Conservation (phyloP, 225 moss, liverwort and hornwort genomes). For the Marchantia polymorpha region DNA sequence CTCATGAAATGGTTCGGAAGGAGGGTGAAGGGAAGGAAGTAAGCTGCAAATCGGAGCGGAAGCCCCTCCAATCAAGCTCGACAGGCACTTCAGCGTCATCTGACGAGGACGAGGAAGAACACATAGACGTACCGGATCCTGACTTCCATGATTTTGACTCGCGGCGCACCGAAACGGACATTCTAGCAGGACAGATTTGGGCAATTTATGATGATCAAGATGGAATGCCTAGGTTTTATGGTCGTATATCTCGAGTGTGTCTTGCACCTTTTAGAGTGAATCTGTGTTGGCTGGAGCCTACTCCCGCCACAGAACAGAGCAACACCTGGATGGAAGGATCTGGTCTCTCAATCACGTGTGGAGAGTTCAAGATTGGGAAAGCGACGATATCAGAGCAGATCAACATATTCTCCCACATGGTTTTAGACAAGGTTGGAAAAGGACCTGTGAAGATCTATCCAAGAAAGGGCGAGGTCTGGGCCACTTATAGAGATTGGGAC, state of each 20-base stretch:
- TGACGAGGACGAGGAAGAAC: constrained; percentile 22
- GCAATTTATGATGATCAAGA: constrained; percentile 85
- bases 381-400: constrained; percentile 28
- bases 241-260: constrained; percentile 49
- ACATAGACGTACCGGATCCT: constrained; percentile 69
- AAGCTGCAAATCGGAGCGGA: background rate
- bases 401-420: constrained; percentile 62
- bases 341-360: constrained; percentile 61
- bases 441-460: constrained; percentile 45
- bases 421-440: constrained; percentile 26
- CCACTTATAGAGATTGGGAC: constrained; percentile 51
- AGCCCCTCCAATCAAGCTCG: constrained; percentile 1
- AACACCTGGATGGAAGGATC: constrained; percentile 42
- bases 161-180: constrained; percentile 54
- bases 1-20: background rate
- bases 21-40: background rate
- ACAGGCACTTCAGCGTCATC: constrained; percentile 18
- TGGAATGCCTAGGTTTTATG: constrained; percentile 96
- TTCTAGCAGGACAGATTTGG: constrained; percentile 74
- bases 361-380: constrained; percentile 64
- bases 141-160: constrained; percentile 81
- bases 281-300: constrained; percentile 67
- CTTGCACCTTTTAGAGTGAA: constrained; percentile 57
- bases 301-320: constrained; percentile 18
- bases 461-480: constrained; percentile 60